Evolutionary conservation across 2,329 filamentous ascomycete species (phyloP).

Genomic region (Hypoxylon sp.): DNA sequence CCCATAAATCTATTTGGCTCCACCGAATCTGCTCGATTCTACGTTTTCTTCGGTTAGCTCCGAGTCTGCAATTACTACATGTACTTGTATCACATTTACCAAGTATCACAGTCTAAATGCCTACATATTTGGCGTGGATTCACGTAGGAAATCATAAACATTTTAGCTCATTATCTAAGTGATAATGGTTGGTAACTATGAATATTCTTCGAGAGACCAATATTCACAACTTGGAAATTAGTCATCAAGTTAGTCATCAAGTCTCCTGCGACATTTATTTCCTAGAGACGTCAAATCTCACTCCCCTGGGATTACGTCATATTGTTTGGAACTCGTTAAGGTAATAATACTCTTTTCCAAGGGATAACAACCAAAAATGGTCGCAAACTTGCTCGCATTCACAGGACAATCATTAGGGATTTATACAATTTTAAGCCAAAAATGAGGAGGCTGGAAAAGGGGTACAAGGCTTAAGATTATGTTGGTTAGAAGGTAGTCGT

Average conservation of each 20-base stretch:
- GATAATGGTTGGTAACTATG: too few species aligned
- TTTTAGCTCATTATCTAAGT: neutral
- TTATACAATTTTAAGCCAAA: neutral
- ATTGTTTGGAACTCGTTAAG: neutral
- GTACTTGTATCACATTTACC: neutral
- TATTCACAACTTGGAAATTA: neutral
- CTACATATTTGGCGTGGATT: too few species aligned
- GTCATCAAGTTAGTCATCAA: neutral
- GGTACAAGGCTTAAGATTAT: neutral
- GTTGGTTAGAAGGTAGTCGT: neutral
- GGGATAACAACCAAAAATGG: neutral
- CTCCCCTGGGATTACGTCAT: neutral
- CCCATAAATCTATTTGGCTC: neutral
- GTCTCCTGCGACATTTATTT: neutral
- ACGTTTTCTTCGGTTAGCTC: conserved; percentile 1
- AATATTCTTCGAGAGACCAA: neutral
- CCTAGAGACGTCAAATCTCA: neutral
- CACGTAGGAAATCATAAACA: too few species aligned
- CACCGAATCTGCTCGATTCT: too few species aligned
- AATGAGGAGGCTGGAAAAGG: neutral
- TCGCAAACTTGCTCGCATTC: neutral
- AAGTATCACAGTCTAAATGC: neutral
- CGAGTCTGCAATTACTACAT: neutral
- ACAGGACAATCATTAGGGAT: neutral
- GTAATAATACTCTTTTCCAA: neutral